Evolutionary conservation across 441 rosid species (phyloP), one percentile per base, ranked within the genome.

Genomic region (Aquilaria agallochum): DNA sequence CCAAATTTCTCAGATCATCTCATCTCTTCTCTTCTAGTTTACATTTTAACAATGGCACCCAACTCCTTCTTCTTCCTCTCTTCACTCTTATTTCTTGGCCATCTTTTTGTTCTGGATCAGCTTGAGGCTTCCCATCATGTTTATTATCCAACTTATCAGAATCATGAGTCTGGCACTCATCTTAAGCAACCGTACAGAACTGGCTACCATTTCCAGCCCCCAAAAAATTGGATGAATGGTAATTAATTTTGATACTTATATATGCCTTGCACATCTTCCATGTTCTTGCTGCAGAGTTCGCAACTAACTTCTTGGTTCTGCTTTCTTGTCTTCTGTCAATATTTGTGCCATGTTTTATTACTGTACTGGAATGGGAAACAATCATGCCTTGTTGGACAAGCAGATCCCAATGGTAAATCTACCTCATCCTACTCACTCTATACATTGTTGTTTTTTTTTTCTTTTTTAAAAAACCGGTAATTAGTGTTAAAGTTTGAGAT

Each of bases 191-290:
- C 88, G 14, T 88, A 89, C 64, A 80, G 95, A 63, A 87, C 96
- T 58, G 83, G 73, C 47, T 92, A 69, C 47, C 96, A 92, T 74
- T 92, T 92, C 52, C 98, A 92, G 57, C 93, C 95, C 15, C 86
- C 84, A 5, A 83, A 77, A 70, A 92, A 92, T 50, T 92, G 93
- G 98, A 92, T 92, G 74, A 92, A 92, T 70, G 98, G 96, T 89
- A 70, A 31, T 48, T 55, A 9, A 31, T 34, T 55, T 64, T 0
- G 13, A 4, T 58, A 46, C 40, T 50, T 50, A 32, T 45, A 9
- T 42, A 6, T 12, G n/a, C 59, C 14, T 50, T 32, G 27, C 27
- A 20, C 27, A 20, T 20, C 52, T 50, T 59, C 62, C 46, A 31
- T 63, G 9, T 59, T 14, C 27, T 51, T 56, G 27, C 42, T 69